Conservation (phyloP, 305 asterid species). For the Withania somnifera region DNA sequence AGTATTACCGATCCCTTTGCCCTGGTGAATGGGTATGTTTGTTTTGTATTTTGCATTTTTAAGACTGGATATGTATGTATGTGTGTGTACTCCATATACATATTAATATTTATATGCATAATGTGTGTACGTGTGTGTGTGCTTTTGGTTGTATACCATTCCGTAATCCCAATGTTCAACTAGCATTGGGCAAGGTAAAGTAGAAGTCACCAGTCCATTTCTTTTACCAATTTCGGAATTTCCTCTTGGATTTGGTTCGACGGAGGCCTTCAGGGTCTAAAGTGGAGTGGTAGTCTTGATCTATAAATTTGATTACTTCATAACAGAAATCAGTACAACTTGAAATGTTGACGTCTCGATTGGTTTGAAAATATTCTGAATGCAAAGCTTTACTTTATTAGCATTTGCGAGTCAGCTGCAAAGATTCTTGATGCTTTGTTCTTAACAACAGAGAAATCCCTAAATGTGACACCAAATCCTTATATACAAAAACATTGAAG, state of each 20-base stretch:
- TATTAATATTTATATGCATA: neutral
- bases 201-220: neutral
- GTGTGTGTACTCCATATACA: neutral
- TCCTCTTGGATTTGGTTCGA: neutral
- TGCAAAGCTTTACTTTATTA: neutral
- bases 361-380: neutral
- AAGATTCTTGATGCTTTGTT: neutral
- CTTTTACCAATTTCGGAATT: neutral
- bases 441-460: neutral
- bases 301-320: neutral
- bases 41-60: neutral
- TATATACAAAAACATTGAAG: neutral
- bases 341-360: neutral
- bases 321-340: neutral
- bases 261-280: neutral
- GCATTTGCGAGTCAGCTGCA: neutral
- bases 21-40: slow-evolving; percentile 81
- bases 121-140: neutral
- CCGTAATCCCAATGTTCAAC: neutral
- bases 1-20: slow-evolving; percentile 70
- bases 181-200: neutral
- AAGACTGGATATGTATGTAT: neutral
- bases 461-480: neutral
- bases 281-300: neutral
- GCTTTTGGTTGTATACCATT: neutral